A percentile compares a stretch with the other conserved stretches of the same genome.
phyloP scores from a whole-genome alignment of 2,329 filamentous ascomycete species.

The Colletotrichum horii region DNA sequence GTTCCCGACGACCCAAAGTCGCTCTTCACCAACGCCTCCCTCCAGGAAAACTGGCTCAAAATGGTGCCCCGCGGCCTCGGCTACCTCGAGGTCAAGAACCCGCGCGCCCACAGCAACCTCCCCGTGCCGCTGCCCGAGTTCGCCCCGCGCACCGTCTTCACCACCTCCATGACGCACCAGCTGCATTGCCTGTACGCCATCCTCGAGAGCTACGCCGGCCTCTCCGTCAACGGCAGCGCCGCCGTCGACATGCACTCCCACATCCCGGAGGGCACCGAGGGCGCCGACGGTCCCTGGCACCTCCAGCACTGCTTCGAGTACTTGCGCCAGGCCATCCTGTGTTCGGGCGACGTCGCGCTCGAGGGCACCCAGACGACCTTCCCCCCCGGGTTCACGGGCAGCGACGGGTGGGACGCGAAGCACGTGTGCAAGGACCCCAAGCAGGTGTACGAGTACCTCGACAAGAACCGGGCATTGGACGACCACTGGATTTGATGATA shows the following conservation, averaged over 20 bases:
- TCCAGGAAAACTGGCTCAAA: conserved; percentile 39
- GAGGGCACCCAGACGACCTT: conserved; percentile 46
- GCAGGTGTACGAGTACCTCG: conserved; percentile 37
- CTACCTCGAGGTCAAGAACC: conserved; percentile 40
- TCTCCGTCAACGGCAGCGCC: conserved; percentile 15
- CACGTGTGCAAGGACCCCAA: conserved; percentile 46
- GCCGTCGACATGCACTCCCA: conserved; percentile 22
- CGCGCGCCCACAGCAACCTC: conserved; percentile 38
- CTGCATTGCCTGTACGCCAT: conserved; percentile 47
- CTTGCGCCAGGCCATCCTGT: conserved; percentile 37
- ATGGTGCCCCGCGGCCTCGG: conserved; percentile 46
- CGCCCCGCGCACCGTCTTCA: conserved; percentile 40
- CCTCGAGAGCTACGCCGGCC: conserved; percentile 34
- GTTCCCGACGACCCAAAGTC: conserved; percentile 42
- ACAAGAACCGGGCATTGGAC: conserved; percentile 37
- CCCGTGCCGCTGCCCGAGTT: conserved; percentile 37
- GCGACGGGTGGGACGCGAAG: conserved; percentile 48
- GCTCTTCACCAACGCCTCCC: conserved; percentile 39
- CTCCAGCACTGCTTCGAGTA: conserved; percentile 45
- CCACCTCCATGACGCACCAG: conserved; percentile 49
- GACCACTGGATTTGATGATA: conserved; percentile 40
- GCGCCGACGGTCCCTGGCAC: conserved; percentile 32
- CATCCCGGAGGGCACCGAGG: conserved; percentile 26
- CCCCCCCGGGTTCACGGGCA: conserved; percentile 38
- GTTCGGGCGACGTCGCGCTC: conserved; percentile 34